Evolutionary conservation across 371 early-diverging fungal species (phyloP).

Genomic region (Mortierella sp.): DNA sequence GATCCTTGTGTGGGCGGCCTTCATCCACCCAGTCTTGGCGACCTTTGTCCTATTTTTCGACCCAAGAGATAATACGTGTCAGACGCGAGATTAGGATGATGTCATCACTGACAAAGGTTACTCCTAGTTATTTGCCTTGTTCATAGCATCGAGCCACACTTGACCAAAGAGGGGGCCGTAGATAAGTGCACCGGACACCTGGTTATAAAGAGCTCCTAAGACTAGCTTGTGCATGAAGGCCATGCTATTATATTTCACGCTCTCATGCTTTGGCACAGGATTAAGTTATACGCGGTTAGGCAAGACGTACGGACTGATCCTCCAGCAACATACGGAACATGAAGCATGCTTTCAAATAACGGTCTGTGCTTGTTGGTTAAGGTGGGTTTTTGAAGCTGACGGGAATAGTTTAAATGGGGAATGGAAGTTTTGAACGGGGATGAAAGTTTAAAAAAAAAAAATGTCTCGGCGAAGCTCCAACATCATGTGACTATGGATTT

Average conservation of each 20-base stretch:
- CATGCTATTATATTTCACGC: too few relatives aligned
- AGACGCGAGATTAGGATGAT: too few relatives aligned
- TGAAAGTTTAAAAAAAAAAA: slow-evolving; percentile 2
- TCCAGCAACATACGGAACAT: slow-evolving; percentile 46
- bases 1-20: slow-evolving; percentile 1
- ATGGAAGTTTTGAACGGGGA: neutral
- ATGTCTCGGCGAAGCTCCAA: neutral
- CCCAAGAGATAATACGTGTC: too few relatives aligned
- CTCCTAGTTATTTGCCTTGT: slow-evolving; percentile 45
- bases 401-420: neutral
- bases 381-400: neutral
- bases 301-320: slow-evolving; percentile 45
- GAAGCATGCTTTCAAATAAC: slow-evolving; percentile 17
- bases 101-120: too few relatives aligned
- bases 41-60: slow-evolving; percentile 54
- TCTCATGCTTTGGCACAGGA: too few relatives aligned
- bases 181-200: slow-evolving; percentile 38
- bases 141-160: slow-evolving; percentile 51
- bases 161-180: slow-evolving; percentile 53
- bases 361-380: neutral
- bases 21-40: slow-evolving; percentile 22
- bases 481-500: neutral
- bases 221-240: slow-evolving; percentile 27
- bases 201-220: slow-evolving; percentile 43
- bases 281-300: neutral